Conservation (phyloP, 768 basidiomycete species). For the Leccinum rimulosum region DNA sequence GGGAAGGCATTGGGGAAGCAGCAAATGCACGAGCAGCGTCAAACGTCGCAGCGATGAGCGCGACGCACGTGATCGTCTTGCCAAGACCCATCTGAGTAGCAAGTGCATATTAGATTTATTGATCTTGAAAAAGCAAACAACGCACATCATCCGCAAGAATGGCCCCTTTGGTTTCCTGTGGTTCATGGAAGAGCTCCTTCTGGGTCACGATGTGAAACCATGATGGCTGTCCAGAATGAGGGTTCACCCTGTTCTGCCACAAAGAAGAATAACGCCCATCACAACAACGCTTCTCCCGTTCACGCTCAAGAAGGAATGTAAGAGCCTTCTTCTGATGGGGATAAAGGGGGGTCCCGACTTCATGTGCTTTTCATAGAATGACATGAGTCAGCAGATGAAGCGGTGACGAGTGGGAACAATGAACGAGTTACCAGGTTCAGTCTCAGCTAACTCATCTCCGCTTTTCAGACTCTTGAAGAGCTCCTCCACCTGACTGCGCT, state of each 20-base stretch:
- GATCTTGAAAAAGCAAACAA: conserved; percentile 15
- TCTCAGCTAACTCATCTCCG: conserved; percentile 84
- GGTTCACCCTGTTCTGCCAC: conserved; percentile 61
- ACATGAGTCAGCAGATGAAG: conserved; percentile 15
- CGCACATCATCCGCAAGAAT: conserved; percentile 97
- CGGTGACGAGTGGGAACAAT: conserved; percentile 11
- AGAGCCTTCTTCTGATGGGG: conserved; percentile 98
- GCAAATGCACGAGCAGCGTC: conserved; percentile 66
- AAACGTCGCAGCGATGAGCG: conserved; percentile 87
- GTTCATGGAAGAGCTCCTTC: conserved; percentile 65
- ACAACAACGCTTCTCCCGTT: conserved; percentile 56
- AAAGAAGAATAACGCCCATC: conserved; percentile 68
- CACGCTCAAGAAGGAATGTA: conserved; percentile 90
- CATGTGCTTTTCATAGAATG: conserved; percentile 43
- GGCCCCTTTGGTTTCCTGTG: conserved; percentile 76
- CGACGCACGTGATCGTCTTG: conserved; percentile 94
- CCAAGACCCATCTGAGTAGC: conserved; percentile 87
- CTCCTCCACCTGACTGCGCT: conserved; percentile 91
- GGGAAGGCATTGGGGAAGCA: conserved; percentile 46
- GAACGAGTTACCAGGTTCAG: conserved; percentile 69
- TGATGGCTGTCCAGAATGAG: conserved; percentile 40
- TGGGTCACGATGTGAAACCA: conserved; percentile 90
- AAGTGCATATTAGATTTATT: conserved; percentile 10
- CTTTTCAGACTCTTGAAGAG: conserved; percentile 86
- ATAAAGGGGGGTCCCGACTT: conserved; percentile 85